phyloP scores from a whole-genome alignment of 2,329 filamentous ascomycete genomes.

The Zasmidium cellare region DNA sequence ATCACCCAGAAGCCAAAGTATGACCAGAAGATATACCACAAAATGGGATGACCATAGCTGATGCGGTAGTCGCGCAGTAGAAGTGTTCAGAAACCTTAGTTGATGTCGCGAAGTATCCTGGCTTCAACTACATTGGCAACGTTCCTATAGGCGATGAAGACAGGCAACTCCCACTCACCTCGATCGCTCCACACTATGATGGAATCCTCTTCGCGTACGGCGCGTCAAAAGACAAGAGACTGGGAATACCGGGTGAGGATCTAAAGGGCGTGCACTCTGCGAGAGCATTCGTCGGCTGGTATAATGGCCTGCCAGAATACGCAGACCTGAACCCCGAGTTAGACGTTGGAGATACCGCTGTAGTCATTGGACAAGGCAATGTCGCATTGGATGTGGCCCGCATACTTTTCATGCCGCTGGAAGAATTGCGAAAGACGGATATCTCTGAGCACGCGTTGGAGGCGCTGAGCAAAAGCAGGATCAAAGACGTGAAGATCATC shows the following conservation, averaged over 20 bases:
- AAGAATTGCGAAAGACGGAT: slow-evolving; percentile 76
- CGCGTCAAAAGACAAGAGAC: slow-evolving; percentile 75
- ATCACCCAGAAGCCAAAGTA: slow-evolving; percentile 98
- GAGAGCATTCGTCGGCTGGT: slow-evolving; percentile 94
- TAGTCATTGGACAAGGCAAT: slow-evolving; percentile 93
- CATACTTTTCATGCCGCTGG: slow-evolving; percentile 75
- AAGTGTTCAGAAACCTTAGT: slow-evolving; percentile 95
- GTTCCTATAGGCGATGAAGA: slow-evolving; percentile 68
- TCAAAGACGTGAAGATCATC: slow-evolving; percentile 82
- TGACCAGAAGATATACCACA: slow-evolving; percentile 17
- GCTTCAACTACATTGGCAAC: slow-evolving; percentile 91
- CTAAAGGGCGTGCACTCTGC: slow-evolving; percentile 80
- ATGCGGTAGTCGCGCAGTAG: slow-evolving; percentile 47
- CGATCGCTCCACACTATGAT: slow-evolving; percentile 81
- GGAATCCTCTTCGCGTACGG: slow-evolving; percentile 92
- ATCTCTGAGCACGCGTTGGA: slow-evolving; percentile 84
- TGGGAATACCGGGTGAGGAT: slow-evolving; percentile 79
- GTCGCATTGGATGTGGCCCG: slow-evolving; percentile 92
- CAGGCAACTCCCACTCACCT: slow-evolving; percentile 59
- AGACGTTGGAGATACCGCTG: slow-evolving; percentile 72
- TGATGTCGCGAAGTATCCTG: slow-evolving; percentile 77
- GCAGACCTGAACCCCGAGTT: slow-evolving; percentile 72
- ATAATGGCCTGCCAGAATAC: slow-evolving; percentile 90
- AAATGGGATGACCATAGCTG: slow-evolving; percentile 15
- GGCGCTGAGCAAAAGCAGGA: slow-evolving; percentile 67